Conservation (phyloP, 257 asterid genomes). For the Capsicum baccatum region DNA sequence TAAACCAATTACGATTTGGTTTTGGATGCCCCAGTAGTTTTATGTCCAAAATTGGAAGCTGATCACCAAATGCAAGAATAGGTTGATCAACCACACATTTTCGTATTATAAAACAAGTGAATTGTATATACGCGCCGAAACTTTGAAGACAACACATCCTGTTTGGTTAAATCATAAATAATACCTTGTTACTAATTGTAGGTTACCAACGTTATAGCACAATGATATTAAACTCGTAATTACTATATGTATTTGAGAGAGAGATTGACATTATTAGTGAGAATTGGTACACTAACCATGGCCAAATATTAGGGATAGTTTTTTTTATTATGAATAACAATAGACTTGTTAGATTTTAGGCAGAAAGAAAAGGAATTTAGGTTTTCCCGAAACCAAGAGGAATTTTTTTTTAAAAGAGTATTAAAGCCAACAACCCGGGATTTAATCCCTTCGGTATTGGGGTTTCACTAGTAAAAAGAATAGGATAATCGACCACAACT, state of each 20-base stretch:
- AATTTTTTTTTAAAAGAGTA: too few species aligned
- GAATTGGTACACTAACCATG: conserved; percentile 21
- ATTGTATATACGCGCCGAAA: not conserved
- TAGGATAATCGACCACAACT: too few species aligned
- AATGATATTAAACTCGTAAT: not conserved
- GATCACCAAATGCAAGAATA: conserved; percentile 23
- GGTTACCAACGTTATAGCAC: not conserved
- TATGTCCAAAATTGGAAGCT: conserved; percentile 12
- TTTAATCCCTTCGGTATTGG: too few species aligned
- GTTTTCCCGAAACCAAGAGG: not conserved
- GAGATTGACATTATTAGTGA: not conserved
- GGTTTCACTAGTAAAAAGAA: too few species aligned
- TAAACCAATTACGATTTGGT: not conserved
- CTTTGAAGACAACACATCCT: not conserved
- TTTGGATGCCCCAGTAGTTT: not conserved
- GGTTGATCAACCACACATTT: conserved; percentile 25
- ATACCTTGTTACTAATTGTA: conserved; percentile 17
- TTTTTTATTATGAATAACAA: not conserved
- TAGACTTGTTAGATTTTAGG: not conserved
- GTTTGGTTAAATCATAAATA: conserved; percentile 11
- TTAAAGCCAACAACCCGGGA: too few species aligned
- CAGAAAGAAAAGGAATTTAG: not conserved
- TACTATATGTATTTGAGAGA: not conserved
- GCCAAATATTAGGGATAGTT: not conserved
- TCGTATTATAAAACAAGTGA: not conserved